Evolutionary conservation across 108 stramenopile genomes (phyloP), one percentile per base, ranked within the genome.

Genomic region (Skeletonema tropicum): DNA sequence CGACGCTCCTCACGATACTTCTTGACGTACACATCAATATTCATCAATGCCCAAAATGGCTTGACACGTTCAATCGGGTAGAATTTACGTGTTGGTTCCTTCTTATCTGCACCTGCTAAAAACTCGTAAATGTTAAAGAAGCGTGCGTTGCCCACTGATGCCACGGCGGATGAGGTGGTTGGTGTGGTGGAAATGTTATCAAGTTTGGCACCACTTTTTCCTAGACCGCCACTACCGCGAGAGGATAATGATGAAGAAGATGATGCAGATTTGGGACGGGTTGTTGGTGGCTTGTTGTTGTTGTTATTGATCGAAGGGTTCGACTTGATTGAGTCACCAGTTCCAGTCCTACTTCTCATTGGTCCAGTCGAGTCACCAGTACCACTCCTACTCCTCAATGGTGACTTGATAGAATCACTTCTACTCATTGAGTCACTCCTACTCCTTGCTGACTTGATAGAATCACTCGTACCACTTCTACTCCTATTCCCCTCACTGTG

Each of bases 31-130:
- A 83, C 88, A 46, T 90, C 90, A 82, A 95, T 67, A 60, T 87
- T 85, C 89, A 95, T 77, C 61, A 95, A 70, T 15, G 89, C 83
- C 92, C 94, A 93, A 62, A 95, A 95, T 3, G 92, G 94, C 64
- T 85, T 89, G 57, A 90, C 89, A 3, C 94, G 87, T 70, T 92
- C 92, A 42, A 95, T 92, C 2, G 94, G 94, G 52, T 87, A 87
- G 68, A 95, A 93, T 64, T 87, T 93, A 26, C 92, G 88, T 10
- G 75, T 79, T 10, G 94, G 94, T 68, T 90, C 84, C 30, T 76
- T 74, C 23, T 88, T 86, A 41, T 84, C 89, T 2, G 93, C 87
- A 33, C 92, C 94, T 2, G 92, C 77, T 41, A 95, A 69, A 69
- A 81, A 93, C 35, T 92, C 94, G 69, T 89, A 95, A 10, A 91